Conservation (phyloP, 179 eudicot genomes). For the Silene coronaria region DNA sequence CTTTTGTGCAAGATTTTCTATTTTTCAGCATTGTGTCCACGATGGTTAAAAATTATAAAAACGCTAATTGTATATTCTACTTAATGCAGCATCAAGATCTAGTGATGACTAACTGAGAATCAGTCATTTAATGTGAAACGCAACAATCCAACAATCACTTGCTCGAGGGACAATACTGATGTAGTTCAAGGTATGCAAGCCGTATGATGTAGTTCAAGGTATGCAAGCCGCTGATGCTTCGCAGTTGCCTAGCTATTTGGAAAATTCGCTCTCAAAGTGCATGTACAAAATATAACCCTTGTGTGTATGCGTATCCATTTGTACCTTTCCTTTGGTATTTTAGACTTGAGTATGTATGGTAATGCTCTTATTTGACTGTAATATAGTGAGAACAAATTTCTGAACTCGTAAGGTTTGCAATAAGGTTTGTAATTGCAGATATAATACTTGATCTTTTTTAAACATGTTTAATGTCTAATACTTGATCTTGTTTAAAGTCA, state of each 20-base stretch:
- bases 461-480: background rate
- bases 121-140: background rate
- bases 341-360: background rate
- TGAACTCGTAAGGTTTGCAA: too few relatives aligned
- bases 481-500: background rate
- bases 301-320: background rate
- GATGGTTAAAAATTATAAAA: background rate
- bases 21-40: background rate
- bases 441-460: background rate
- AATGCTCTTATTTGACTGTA: background rate
- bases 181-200: conserved; percentile 5
- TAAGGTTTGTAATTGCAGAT: background rate
- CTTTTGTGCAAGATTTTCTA: background rate
- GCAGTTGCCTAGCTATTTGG: background rate
- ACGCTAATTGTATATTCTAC: background rate
- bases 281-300: conserved; percentile 14
- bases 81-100: conserved; percentile 22
- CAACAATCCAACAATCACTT: too few relatives aligned
- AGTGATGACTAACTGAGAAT: conserved; percentile 5
- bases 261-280: background rate
- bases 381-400: background rate
- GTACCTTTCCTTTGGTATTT: background rate
- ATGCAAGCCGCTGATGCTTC: background rate
- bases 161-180: background rate
- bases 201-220: background rate